These are phyloP conservation scores for Melampsora americana DNA, from an alignment of 1,284 basidiomycete species.

Conservation along the genomic window DNA sequence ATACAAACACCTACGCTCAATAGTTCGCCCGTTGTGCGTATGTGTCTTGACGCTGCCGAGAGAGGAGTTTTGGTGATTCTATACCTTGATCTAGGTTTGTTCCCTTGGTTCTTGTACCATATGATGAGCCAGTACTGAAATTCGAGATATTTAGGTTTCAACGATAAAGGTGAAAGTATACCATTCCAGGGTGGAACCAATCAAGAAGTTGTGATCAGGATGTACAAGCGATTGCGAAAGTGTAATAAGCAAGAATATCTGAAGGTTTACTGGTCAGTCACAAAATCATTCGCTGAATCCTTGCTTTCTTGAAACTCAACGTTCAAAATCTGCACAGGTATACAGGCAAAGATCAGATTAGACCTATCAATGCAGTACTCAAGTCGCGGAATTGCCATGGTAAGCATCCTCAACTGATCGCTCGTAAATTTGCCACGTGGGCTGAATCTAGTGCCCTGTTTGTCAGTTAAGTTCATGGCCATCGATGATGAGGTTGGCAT, in stretches of 20 bases:
- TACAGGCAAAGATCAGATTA: slow-evolving; percentile 66
- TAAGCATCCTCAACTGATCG: slow-evolving; percentile 17
- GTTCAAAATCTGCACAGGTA: slow-evolving; percentile 53
- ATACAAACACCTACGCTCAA: slow-evolving; percentile 76
- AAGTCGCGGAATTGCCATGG: slow-evolving; percentile 73
- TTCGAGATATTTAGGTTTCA: slow-evolving; percentile 50
- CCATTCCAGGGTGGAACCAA: slow-evolving; percentile 78
- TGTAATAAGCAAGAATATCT: slow-evolving; percentile 61
- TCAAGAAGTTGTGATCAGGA: slow-evolving; percentile 66
- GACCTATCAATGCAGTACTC: slow-evolving; percentile 68
- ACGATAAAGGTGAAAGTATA: slow-evolving; percentile 63
- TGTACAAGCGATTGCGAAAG: slow-evolving; percentile 62
- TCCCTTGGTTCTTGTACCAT: not conserved
- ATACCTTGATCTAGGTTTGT: slow-evolving; percentile 63
- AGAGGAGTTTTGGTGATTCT: slow-evolving; percentile 67
- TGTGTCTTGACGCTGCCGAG: slow-evolving; percentile 65
- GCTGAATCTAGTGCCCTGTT: not conserved
- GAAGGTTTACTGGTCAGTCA: slow-evolving; percentile 65
- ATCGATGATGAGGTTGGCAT: slow-evolving; percentile 70
- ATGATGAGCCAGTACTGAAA: not conserved
- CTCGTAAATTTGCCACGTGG: no score
- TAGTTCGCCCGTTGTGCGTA: slow-evolving; percentile 66
- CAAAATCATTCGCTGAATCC: not conserved
- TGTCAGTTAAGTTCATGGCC: slow-evolving; percentile 66
- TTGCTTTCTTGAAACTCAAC: slow-evolving; percentile 22